phyloP scores from a whole-genome alignment of 1,284 basidiomycete genomes.

The Ganoderma multipileum region DNA sequence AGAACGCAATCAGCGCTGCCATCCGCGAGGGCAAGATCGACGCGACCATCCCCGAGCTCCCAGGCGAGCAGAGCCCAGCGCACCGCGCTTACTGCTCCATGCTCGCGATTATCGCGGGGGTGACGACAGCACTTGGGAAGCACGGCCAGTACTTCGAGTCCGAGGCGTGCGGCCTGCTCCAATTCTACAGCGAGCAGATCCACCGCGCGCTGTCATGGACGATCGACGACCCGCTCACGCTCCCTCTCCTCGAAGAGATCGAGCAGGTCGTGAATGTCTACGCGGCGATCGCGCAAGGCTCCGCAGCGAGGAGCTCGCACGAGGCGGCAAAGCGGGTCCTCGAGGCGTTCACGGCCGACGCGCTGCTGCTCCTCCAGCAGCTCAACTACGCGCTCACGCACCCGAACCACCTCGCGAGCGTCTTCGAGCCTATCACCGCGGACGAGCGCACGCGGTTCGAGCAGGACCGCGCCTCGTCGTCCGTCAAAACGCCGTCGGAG shows the following conservation, averaged over 20 bases:
- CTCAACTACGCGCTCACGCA: slow-evolving; percentile 91
- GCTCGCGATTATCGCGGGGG: slow-evolving; percentile 80
- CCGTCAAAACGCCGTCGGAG: slow-evolving; percentile 47
- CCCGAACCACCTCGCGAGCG: slow-evolving; percentile 83
- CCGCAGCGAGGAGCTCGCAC: slow-evolving; percentile 46
- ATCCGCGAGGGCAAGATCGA: slow-evolving; percentile 80
- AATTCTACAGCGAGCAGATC: slow-evolving; percentile 86
- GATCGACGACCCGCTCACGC: slow-evolving; percentile 73
- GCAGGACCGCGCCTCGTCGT: slow-evolving; percentile 49
- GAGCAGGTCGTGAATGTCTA: slow-evolving; percentile 82
- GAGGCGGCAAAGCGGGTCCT: slow-evolving; percentile 67
- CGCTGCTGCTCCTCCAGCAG: slow-evolving; percentile 82
- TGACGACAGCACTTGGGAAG: slow-evolving; percentile 70
- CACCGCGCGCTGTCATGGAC: slow-evolving; percentile 81
- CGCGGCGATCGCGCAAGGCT: slow-evolving; percentile 68
- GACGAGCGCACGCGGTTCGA: slow-evolving; percentile 78
- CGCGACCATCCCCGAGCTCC: slow-evolving; percentile 70
- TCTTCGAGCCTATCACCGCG: slow-evolving; percentile 81
- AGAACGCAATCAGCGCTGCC: slow-evolving; percentile 79
- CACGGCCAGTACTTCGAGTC: slow-evolving; percentile 86
- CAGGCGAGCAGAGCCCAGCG: slow-evolving; percentile 75
- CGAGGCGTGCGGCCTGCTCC: slow-evolving; percentile 87
- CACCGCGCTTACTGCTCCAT: slow-evolving; percentile 88
- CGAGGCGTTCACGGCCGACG: slow-evolving; percentile 68
- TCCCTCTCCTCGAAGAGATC: slow-evolving; percentile 81